Evolutionary conservation across 768 basidiomycete species (phyloP).

Genomic region (Phlebiopsis flavidoalba): DNA sequence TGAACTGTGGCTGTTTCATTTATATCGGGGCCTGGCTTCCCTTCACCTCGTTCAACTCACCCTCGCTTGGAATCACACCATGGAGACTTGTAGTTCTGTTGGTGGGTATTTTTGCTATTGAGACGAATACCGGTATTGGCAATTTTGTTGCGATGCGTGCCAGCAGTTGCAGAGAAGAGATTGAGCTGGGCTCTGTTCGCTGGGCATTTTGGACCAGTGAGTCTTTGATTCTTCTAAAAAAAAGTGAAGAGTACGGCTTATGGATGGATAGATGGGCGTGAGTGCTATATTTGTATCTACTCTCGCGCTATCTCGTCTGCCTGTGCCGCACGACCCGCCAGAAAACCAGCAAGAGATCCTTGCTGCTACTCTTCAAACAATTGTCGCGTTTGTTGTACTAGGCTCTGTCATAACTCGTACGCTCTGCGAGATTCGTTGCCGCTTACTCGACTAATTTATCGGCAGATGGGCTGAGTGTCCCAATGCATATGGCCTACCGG

Average conservation of each 20-base stretch:
- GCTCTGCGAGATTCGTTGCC: too few relatives aligned
- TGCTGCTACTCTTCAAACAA: conserved; percentile 69
- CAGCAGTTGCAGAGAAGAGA: conserved; percentile 84
- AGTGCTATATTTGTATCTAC: conserved; percentile 86
- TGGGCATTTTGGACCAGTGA: conserved; percentile 76
- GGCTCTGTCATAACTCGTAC: conserved; percentile 79
- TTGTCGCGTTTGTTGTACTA: conserved; percentile 85
- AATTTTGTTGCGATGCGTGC: conserved; percentile 75
- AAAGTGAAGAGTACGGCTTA: not conserved
- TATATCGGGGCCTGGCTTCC: conserved; percentile 91
- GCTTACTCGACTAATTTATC: too few relatives aligned
- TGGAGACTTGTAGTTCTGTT: conserved; percentile 70
- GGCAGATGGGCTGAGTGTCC: too few relatives aligned
- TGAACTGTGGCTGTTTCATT: conserved; percentile 77
- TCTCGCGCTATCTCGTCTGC: conserved; percentile 59
- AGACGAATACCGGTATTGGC: conserved; percentile 80
- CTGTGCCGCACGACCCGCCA: conserved; percentile 54
- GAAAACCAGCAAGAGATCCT: conserved; percentile 66
- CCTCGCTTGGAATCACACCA: conserved; percentile 55
- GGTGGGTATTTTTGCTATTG: conserved; percentile 60
- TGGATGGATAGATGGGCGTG: conserved; percentile 64
- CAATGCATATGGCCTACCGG: too few relatives aligned
- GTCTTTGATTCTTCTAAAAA: too few relatives aligned
- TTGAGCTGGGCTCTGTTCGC: conserved; percentile 87
- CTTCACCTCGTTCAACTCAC: conserved; percentile 50